Evolutionary conservation across 108 stramenopile genomes (phyloP).

Genomic region (Pseudonitzschia multistriata): DNA sequence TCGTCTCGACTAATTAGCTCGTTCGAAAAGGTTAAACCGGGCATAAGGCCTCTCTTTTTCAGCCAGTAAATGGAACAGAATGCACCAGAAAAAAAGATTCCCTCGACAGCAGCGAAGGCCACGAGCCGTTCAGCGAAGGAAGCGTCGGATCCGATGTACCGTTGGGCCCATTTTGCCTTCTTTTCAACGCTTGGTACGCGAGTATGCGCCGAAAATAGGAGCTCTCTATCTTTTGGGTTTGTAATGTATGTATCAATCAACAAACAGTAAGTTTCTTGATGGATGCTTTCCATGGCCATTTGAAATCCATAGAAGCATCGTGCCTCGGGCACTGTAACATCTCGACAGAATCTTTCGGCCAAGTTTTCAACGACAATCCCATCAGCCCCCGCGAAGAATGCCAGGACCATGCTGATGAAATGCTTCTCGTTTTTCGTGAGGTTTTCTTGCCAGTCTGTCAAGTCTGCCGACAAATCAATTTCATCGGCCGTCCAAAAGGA

Average conservation of each 20-base stretch:
- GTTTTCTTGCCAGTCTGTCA: conserved; percentile 90
- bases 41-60: conserved; percentile 99
- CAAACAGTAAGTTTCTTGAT: conserved; percentile 97
- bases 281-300: conserved; percentile 99
- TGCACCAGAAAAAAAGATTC: conserved; percentile 97
- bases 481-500: conserved; percentile 99
- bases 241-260: conserved; percentile 99
- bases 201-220: conserved; percentile 89
- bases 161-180: conserved; percentile 98
- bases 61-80: conserved; percentile 99
- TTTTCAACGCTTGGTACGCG: conserved; percentile 94
- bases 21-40: conserved; percentile 97
- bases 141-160: conserved; percentile 91
- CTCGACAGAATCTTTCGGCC: conserved; percentile 95
- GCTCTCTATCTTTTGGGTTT: conserved; percentile 73
- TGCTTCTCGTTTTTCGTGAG: conserved; percentile 94
- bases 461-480: conserved; percentile 94
- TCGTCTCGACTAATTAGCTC: conserved; percentile 99
- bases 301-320: conserved; percentile 99
- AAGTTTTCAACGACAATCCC: conserved; percentile 99
- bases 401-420: conserved; percentile 97
- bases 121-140: conserved; percentile 97
- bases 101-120: conserved; percentile 99
- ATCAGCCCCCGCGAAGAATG: conserved; percentile 99
- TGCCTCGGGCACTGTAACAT: conserved; percentile 95